Percentiles rank a stretch among this genome's conserved stretches.
Evolutionary conservation across 805 yeast species (phyloP).

Genomic region (Barnettozyma botsteinii): DNA sequence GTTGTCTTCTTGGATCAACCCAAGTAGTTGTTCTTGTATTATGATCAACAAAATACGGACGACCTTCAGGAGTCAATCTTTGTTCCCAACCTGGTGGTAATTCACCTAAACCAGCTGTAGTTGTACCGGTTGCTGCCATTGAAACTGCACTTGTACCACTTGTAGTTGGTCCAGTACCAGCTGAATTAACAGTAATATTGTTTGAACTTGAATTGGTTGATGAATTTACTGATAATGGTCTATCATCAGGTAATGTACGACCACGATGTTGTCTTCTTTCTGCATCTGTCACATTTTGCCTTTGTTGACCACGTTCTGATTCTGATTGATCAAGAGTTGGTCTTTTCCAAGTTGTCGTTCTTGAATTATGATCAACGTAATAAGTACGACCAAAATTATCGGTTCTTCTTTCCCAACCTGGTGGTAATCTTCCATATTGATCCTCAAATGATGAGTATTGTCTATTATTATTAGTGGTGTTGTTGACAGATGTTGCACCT

Average conservation of each 20-base stretch:
- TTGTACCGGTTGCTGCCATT: slow-evolving; percentile 68
- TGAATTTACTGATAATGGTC: slow-evolving; percentile 27
- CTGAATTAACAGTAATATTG: slow-evolving; percentile 43
- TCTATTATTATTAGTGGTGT: slow-evolving; percentile 30
- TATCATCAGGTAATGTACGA: slow-evolving; percentile 76
- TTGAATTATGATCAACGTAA: slow-evolving; percentile 95
- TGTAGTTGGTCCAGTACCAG: slow-evolving; percentile 38
- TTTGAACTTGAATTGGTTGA: slow-evolving; percentile 17
- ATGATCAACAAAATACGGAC: slow-evolving; percentile 97
- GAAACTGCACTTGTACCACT: slow-evolving; percentile 57
- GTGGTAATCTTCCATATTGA: slow-evolving; percentile 92
- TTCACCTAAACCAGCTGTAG: slow-evolving; percentile 95
- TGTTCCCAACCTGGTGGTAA: slow-evolving; percentile 99
- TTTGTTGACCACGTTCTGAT: slow-evolving; percentile 50
- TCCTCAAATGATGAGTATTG: slow-evolving; percentile 94
- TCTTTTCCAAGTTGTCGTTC: slow-evolving; percentile 98
- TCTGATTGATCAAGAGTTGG: slow-evolving; percentile 83
- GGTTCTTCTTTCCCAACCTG: slow-evolving; percentile 99
- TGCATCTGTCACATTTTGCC: slow-evolving; percentile 69
- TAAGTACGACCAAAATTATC: slow-evolving; percentile 97
- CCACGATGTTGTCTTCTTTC: slow-evolving; percentile 89
- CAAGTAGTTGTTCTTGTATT: slow-evolving; percentile 99
- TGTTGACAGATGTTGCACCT: slow-evolving; percentile 4
- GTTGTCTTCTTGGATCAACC: slow-evolving; percentile 99
- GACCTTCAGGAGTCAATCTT: slow-evolving; percentile 94